Conservation (phyloP, 768 basidiomycete genomes). For the Tricholoma bakamatsutake region DNA sequence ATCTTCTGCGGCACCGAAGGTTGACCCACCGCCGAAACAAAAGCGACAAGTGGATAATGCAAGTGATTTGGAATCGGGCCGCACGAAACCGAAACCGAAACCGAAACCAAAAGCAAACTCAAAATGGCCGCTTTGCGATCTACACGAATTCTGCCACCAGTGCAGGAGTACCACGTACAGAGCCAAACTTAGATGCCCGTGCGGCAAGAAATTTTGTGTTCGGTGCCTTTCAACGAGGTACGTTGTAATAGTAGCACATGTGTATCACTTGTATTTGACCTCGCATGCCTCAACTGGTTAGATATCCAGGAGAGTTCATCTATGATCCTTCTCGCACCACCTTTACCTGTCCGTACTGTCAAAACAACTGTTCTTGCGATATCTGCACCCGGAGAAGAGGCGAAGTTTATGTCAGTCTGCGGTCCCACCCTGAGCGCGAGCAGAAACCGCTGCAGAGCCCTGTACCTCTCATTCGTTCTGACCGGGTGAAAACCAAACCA, state of each 20-base stretch:
- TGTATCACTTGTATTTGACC: not conserved
- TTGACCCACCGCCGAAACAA: not conserved
- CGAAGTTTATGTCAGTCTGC: slow-evolving; percentile 32
- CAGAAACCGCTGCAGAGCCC: not conserved
- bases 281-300: not conserved
- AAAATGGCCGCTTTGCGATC: slow-evolving; percentile 5
- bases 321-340: slow-evolving; percentile 13
- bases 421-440: not conserved
- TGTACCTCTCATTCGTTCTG: not conserved
- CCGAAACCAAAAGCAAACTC: not conserved
- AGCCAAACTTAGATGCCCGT: slow-evolving; percentile 9
- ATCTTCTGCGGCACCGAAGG: not conserved
- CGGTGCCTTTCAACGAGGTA: slow-evolving; percentile 16
- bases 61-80: not conserved
- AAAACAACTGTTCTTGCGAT: slow-evolving; percentile 43
- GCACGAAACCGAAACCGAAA: not conserved
- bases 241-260: not conserved
- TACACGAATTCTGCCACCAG: slow-evolving; percentile 19
- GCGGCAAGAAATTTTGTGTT: slow-evolving; percentile 14
- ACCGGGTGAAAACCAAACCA: not conserved
- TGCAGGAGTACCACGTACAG: slow-evolving; percentile 7
- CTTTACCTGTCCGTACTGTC: slow-evolving; percentile 42
- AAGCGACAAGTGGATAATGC: not conserved
- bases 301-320: slow-evolving; percentile 20
- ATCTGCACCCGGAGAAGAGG: slow-evolving; percentile 38